These are phyloP conservation scores for Chaetomiaceae sp. DNA, from an alignment of 2,329 filamentous ascomycete genomes.

Conservation along the genomic window DNA sequence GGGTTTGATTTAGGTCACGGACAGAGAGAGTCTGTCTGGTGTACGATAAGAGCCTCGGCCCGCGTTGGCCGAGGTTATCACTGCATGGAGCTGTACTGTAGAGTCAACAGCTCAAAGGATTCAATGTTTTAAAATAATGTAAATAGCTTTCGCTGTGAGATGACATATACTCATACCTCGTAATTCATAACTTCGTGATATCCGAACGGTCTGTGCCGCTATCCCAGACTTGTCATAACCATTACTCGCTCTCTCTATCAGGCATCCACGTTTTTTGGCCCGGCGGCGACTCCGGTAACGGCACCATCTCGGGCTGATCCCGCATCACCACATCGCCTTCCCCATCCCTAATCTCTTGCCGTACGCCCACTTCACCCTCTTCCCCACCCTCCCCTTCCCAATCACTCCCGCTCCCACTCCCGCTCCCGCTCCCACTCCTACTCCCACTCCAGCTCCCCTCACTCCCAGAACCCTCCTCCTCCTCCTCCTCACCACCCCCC, in stretches of 20 bases:
- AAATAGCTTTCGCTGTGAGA: too few relatives aligned
- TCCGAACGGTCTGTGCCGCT: too few relatives aligned
- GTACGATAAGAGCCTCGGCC: background rate
- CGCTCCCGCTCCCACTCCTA: too few relatives aligned
- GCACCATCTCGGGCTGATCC: constrained; percentile 16
- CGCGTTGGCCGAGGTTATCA: background rate
- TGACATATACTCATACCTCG: background rate
- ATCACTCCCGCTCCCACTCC: constrained; percentile 34
- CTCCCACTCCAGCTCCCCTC: constrained; percentile 13
- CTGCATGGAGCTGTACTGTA: background rate
- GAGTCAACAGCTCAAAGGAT: background rate
- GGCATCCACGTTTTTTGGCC: background rate
- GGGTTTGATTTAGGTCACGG: constrained; percentile 64
- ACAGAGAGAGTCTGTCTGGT: background rate
- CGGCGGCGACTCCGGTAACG: constrained; percentile 17
- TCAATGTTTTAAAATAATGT: background rate
- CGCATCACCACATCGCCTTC: constrained; percentile 11
- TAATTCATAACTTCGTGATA: background rate
- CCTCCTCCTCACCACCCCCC: constrained; percentile 27
- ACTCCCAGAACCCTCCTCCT: constrained; percentile 21
- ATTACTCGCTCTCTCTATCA: background rate
- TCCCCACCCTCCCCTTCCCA: constrained; percentile 25
- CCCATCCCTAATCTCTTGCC: background rate
- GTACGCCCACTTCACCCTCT: background rate
- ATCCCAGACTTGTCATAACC: too few relatives aligned